Percentiles rank a stretch among this genome's conserved stretches.
Conservation (phyloP, 73 alveolate genomes). For the Tetrahymena elliotti region DNA sequence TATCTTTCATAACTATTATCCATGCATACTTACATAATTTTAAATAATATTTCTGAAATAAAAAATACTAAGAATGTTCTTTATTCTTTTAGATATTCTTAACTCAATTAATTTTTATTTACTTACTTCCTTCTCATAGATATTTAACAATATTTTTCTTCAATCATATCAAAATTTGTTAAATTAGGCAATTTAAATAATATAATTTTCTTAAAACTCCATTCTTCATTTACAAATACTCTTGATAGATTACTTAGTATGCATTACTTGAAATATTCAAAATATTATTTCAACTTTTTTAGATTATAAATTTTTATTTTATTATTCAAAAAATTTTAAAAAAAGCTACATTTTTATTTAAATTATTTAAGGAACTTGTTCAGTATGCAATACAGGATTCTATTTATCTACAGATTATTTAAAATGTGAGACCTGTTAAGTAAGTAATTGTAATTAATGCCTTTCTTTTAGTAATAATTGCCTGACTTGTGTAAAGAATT, state of each 20-base stretch:
- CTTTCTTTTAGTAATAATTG: not conserved
- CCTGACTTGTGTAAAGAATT: not conserved
- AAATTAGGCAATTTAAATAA: no score
- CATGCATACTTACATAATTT: not conserved
- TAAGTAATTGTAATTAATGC: not conserved
- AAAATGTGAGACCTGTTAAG: not conserved
- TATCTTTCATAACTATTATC: not conserved
- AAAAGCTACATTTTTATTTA: not conserved
- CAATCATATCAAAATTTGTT: no score
- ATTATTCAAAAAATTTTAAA: not conserved
- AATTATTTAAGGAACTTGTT: not conserved
- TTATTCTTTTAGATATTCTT: no score
- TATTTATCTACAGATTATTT: not conserved
- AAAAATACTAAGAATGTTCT: not conserved
- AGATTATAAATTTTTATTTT: not conserved
- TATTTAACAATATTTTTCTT: no score
- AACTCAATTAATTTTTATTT: no score
- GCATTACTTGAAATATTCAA: no score
- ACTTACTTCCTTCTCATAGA: not conserved
- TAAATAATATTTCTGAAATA: no score
- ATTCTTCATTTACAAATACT: no score
- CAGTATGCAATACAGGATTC: not conserved
- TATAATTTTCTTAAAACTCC: no score
- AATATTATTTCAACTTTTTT: no score
- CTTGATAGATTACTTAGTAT: no score